Percentiles rank a stretch among this genome's conserved stretches.
Evolutionary conservation across 2,329 filamentous ascomycete species (phyloP).

Genomic region (Colletotrichum orchidophilum): DNA sequence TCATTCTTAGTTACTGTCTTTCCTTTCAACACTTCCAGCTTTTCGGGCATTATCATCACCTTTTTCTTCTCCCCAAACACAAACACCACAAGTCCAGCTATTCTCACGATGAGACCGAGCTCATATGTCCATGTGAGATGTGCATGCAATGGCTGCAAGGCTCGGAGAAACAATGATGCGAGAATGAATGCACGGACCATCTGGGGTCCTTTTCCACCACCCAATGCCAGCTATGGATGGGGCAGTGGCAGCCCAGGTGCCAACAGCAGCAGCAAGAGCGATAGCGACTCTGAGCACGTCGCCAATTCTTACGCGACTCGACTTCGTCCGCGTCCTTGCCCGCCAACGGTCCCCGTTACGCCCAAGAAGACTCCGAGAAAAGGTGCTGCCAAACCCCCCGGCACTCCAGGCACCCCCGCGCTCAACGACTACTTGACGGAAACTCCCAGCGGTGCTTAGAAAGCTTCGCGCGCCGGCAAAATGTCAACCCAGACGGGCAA

Average conservation of each 20-base stretch:
- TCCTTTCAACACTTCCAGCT: not conserved
- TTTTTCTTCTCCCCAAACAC: not conserved
- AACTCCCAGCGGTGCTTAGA: not conserved
- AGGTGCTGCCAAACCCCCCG: not conserved
- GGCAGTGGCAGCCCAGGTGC: constrained; percentile 26
- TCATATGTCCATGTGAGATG: not conserved
- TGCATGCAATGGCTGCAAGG: constrained; percentile 10
- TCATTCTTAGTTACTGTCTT: not conserved
- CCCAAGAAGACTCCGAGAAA: constrained; percentile 14
- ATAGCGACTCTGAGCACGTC: constrained; percentile 7
- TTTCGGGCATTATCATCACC: not conserved
- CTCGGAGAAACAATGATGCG: constrained; percentile 27
- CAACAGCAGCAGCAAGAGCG: constrained; percentile 3
- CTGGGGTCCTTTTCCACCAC: not conserved
- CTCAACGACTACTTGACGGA: not conserved
- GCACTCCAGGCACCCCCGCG: not conserved
- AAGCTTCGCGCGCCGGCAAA: constrained; percentile 33
- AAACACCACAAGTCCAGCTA: not conserved
- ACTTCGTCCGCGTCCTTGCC: constrained; percentile 21
- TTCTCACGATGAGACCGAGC: constrained; percentile 3
- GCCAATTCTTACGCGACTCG: constrained; percentile 22
- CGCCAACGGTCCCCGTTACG: constrained; percentile 10
- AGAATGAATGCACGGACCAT: constrained; percentile 13
- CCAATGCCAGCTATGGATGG: not conserved
- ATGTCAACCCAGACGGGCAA: constrained; percentile 68